Percentiles rank a stretch among this genome's conserved stretches.
Evolutionary conservation across 2,329 filamentous ascomycete genomes (phyloP).

Genomic region (Calonectria pauciramosa): DNA sequence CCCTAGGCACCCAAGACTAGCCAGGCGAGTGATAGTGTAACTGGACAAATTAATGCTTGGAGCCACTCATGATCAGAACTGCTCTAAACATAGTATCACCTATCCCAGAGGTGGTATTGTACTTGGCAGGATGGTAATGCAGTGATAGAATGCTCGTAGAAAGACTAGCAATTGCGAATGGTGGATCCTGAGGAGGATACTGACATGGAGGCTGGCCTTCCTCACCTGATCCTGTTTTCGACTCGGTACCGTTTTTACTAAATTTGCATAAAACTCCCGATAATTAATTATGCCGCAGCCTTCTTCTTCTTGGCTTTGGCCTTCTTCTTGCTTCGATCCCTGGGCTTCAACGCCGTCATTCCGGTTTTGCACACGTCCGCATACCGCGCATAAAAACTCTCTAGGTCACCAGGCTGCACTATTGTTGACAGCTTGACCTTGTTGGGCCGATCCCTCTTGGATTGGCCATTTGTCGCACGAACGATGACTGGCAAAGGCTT

Average conservation of each 20-base stretch:
- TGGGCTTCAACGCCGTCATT: slow-evolving; percentile 91
- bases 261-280: background rate
- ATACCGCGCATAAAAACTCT: slow-evolving; percentile 86
- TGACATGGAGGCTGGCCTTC: background rate
- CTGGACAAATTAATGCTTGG: background rate
- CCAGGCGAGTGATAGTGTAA: background rate
- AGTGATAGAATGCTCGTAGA: background rate
- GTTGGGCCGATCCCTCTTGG: slow-evolving; percentile 66
- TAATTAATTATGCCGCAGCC: slow-evolving; percentile 37
- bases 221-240: background rate
- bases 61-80: background rate
- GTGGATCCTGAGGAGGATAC: background rate
- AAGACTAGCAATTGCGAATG: background rate
- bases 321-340: slow-evolving; percentile 90
- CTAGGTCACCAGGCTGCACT: slow-evolving; percentile 81
- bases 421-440: slow-evolving; percentile 87
- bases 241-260: background rate
- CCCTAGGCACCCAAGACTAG: background rate
- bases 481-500: slow-evolving; percentile 81
- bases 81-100: background rate
- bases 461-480: slow-evolving; percentile 86
- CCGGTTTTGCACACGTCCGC: slow-evolving; percentile 91
- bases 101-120: background rate
- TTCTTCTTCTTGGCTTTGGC: slow-evolving; percentile 83
- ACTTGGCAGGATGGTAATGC: background rate